Evolutionary conservation across 345 rosid genomes (phyloP).

Genomic region (Jatropha curcas): DNA sequence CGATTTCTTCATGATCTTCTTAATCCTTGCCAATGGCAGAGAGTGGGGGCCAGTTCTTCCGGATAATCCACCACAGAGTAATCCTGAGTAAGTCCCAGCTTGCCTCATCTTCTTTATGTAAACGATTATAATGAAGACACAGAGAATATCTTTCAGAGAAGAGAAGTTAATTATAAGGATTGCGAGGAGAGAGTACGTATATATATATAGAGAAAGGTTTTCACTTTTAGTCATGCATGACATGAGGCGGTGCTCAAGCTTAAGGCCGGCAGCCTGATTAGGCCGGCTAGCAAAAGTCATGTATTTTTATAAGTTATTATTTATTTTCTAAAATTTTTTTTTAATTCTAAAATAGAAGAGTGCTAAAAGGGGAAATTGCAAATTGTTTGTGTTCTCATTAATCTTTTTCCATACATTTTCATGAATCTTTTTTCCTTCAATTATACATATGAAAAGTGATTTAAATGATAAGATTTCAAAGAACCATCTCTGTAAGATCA

Average conservation of each 20-base stretch:
- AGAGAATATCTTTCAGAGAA: not conserved
- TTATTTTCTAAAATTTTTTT: too few relatives aligned
- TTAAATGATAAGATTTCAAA: too few relatives aligned
- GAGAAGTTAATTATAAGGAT: not conserved
- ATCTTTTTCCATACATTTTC: too few relatives aligned
- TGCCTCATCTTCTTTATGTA: slow-evolving; percentile 44
- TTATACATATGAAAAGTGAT: too few relatives aligned
- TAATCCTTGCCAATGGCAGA: slow-evolving; percentile 64
- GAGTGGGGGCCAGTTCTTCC: slow-evolving; percentile 49
- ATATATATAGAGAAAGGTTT: not conserved
- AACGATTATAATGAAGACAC: not conserved
- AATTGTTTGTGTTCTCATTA: too few relatives aligned
- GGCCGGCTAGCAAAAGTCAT: slow-evolving; percentile 41
- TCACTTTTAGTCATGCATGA: not conserved
- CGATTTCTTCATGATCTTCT: slow-evolving; percentile 74
- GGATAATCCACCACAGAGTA: slow-evolving; percentile 31
- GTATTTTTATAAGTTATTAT: not conserved
- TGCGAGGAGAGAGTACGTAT: not conserved
- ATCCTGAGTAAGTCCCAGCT: slow-evolving; percentile 52
- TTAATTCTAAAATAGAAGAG: too few relatives aligned
- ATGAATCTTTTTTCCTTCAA: too few relatives aligned
- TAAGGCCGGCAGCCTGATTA: slow-evolving; percentile 32
- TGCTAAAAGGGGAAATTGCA: too few relatives aligned
- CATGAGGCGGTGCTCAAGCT: not conserved
- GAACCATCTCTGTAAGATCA: too few relatives aligned